Conservation (phyloP, 805 yeast species). For the Saccharomyces cerevisiae region DNA sequence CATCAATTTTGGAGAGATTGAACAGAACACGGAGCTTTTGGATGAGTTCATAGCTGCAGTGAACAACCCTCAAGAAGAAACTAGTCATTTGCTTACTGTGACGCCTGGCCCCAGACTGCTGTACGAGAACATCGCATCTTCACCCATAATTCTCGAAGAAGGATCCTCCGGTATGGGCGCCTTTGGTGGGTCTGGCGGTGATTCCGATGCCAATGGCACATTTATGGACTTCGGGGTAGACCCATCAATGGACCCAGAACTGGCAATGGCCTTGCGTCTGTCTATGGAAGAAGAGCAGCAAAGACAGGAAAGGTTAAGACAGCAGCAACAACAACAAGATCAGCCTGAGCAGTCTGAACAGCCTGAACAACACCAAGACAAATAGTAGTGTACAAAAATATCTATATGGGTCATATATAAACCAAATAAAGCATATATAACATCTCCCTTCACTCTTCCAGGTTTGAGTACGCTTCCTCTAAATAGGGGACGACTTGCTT, state of each 20-base stretch:
- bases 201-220: slow-evolving; percentile 34
- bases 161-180: slow-evolving; percentile 38
- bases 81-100: slow-evolving; percentile 74
- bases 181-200: slow-evolving; percentile 35
- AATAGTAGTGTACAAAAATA: neutral
- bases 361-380: slow-evolving; percentile 3
- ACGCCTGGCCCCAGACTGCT: slow-evolving; percentile 83
- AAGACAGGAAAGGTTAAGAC: slow-evolving; percentile 72
- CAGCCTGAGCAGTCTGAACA: slow-evolving; percentile 3
- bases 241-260: slow-evolving; percentile 91
- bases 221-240: slow-evolving; percentile 67
- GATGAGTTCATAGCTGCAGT: slow-evolving; percentile 70
- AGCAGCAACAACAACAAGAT: slow-evolving; percentile 16
- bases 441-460: neutral
- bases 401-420: neutral
- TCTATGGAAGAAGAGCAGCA: slow-evolving; percentile 92
- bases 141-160: slow-evolving; percentile 69
- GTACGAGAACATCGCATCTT: slow-evolving; percentile 70
- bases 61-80: slow-evolving; percentile 53
- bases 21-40: slow-evolving; percentile 63
- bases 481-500: slow-evolving; percentile 74
- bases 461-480: slow-evolving; percentile 15
- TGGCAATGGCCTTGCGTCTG: slow-evolving; percentile 89
- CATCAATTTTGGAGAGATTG: slow-evolving; percentile 86
- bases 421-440: neutral